Evolutionary conservation across 2,329 filamentous ascomycete genomes (phyloP).

Genomic region (Scedosporium aurantiacum): DNA sequence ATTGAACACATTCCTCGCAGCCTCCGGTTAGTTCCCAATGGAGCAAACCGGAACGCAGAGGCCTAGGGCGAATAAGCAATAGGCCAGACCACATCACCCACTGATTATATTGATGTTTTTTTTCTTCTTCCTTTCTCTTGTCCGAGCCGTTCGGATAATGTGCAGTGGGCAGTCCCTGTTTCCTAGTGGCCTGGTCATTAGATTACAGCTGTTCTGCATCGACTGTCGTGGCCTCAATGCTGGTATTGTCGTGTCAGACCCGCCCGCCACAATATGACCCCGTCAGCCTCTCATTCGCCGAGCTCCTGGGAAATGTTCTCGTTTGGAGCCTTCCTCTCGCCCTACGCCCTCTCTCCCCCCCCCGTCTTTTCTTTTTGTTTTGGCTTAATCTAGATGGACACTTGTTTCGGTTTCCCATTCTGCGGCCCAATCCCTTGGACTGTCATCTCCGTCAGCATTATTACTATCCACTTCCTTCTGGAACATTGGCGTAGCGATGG

Average conservation of each 20-base stretch:
- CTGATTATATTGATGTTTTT: neutral
- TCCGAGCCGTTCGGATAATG: conserved; percentile 2
- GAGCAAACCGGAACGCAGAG: neutral
- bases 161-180: neutral
- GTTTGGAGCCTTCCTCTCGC: neutral
- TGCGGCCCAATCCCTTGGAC: neutral
- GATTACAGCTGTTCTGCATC: neutral
- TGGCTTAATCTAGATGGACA: neutral
- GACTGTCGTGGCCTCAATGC: neutral
- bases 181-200: neutral
- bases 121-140: neutral
- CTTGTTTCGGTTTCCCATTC: neutral
- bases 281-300: neutral
- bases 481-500: neutral
- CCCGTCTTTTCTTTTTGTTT: too few relatives aligned
- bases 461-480: neutral
- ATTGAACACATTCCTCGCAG: neutral
- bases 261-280: neutral
- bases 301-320: neutral
- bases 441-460: neutral
- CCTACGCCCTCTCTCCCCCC: neutral
- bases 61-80: neutral
- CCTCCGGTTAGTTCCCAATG: neutral
- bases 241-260: neutral
- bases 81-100: neutral